Percentiles rank a stretch among this genome's conserved stretches.
Conservation (phyloP, 2,329 filamentous ascomycete genomes). For the Sphaerulina vaccinii region DNA sequence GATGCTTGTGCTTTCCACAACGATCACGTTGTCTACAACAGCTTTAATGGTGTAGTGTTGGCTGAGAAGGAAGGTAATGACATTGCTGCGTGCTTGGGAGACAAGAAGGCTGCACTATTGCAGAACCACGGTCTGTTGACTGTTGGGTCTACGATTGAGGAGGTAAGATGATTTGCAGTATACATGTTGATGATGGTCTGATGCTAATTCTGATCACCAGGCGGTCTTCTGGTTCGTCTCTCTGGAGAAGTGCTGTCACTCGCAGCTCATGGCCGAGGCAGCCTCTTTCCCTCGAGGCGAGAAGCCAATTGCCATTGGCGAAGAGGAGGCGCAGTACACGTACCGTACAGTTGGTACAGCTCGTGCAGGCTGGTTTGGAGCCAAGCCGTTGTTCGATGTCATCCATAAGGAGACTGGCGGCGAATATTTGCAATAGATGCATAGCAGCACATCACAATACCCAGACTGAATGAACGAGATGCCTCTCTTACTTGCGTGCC, state of each 20-base stretch:
- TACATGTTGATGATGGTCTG: background rate
- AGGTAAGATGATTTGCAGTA: conserved; percentile 22
- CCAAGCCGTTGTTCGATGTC: conserved; percentile 69
- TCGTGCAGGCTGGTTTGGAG: conserved; percentile 67
- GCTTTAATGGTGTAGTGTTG: conserved; percentile 50
- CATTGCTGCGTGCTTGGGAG: conserved; percentile 43
- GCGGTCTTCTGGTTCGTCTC: conserved; percentile 42
- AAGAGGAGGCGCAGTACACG: conserved; percentile 67
- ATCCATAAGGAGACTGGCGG: conserved; percentile 61
- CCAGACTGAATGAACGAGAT: too few species aligned
- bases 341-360: conserved; percentile 63
- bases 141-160: conserved; percentile 43
- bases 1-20: conserved; percentile 45
- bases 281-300: conserved; percentile 62
- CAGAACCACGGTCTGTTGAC: conserved; percentile 50
- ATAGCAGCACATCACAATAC: too few species aligned
- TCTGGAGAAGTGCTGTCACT: conserved; percentile 44
- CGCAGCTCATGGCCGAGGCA: conserved; percentile 54
- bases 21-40: conserved; percentile 43
- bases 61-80: conserved; percentile 46
- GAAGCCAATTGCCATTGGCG: conserved; percentile 64
- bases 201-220: background rate
- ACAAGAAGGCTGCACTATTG: conserved; percentile 44
- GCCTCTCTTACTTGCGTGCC: too few species aligned
- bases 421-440: conserved; percentile 49